Conservation (phyloP, 441 rosid species). For the Rhodomyrtus psidioides region DNA sequence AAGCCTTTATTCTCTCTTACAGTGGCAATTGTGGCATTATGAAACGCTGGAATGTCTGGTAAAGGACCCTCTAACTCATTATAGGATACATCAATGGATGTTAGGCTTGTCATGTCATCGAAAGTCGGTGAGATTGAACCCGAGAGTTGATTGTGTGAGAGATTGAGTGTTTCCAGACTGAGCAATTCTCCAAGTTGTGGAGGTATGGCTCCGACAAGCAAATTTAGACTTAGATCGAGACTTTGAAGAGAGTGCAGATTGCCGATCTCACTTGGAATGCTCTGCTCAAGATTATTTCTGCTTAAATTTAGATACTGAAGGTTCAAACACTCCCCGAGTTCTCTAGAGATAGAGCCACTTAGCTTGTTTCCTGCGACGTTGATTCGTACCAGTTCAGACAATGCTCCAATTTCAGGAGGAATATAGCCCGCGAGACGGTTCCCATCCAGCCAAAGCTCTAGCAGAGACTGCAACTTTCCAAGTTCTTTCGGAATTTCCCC, state of each 20-base stretch:
- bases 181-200: neutral
- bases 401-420: slow-evolving; percentile 5
- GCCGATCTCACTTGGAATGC: slow-evolving; percentile 5
- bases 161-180: slow-evolving; percentile 7
- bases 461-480: slow-evolving; percentile 1
- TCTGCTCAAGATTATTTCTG: slow-evolving; percentile 6
- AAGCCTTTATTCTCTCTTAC: slow-evolving; percentile 17
- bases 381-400: slow-evolving; percentile 3
- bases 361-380: slow-evolving; percentile 15
- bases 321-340: neutral
- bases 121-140: slow-evolving; percentile 11
- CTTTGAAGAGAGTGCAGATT: neutral
- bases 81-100: slow-evolving; percentile 13
- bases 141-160: slow-evolving; percentile 24
- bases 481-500: slow-evolving; percentile 24
- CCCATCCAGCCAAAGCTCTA: neutral
- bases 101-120: neutral
- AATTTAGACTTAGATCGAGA: slow-evolving; percentile 16
- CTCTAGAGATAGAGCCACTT: neutral
- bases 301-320: slow-evolving; percentile 19
- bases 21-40: slow-evolving; percentile 6
- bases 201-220: slow-evolving; percentile 5
- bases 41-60: slow-evolving; percentile 23
- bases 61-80: slow-evolving; percentile 23
- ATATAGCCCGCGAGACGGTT: slow-evolving; percentile 19